These are phyloP conservation scores for Cylindrotheca fusiformis DNA, from an alignment of 108 stramenopile genomes.

Conservation along the genomic window DNA sequence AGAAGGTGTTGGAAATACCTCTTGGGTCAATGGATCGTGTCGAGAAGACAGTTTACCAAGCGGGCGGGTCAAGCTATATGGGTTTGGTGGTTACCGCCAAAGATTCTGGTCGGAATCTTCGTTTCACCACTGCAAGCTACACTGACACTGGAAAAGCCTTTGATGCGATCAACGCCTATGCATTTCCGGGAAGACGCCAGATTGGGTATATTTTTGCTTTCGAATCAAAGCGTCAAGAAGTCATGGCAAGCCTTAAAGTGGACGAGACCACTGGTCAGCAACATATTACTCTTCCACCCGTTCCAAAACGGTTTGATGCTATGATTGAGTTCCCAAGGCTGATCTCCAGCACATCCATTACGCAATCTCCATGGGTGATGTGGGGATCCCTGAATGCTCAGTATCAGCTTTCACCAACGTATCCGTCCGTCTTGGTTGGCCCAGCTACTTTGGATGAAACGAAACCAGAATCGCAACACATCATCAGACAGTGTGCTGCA, in stretches of 20 bases:
- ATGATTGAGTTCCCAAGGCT: conserved; percentile 62
- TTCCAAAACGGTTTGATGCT: conserved; percentile 64
- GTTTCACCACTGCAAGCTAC: conserved; percentile 71
- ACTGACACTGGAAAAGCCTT: conserved; percentile 70
- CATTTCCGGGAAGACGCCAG: conserved; percentile 84
- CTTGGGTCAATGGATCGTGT: conserved; percentile 82
- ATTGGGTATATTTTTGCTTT: conserved; percentile 90
- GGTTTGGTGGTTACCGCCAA: conserved; percentile 51
- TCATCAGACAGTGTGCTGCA: conserved; percentile 68
- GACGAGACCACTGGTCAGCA: conserved; percentile 35
- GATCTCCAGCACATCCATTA: conserved; percentile 27
- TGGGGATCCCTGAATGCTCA: conserved; percentile 57
- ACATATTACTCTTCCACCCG: conserved; percentile 46
- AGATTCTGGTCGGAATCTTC: conserved; percentile 64
- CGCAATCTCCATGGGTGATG: conserved; percentile 53
- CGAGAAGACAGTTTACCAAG: conserved; percentile 58
- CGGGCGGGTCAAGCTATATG: conserved; percentile 33
- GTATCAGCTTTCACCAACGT: conserved; percentile 82
- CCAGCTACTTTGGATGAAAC: conserved; percentile 65
- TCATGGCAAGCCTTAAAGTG: conserved; percentile 47
- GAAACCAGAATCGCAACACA: conserved; percentile 43
- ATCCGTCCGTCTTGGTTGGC: conserved; percentile 88
- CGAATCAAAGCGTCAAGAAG: conserved; percentile 73
- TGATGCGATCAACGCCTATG: conserved; percentile 78
- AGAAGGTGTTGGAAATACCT: conserved; percentile 67